These are phyloP conservation scores for Talaromyces rugulosus DNA, from an alignment of 2,329 filamentous ascomycete genomes.

Conservation along the genomic window DNA sequence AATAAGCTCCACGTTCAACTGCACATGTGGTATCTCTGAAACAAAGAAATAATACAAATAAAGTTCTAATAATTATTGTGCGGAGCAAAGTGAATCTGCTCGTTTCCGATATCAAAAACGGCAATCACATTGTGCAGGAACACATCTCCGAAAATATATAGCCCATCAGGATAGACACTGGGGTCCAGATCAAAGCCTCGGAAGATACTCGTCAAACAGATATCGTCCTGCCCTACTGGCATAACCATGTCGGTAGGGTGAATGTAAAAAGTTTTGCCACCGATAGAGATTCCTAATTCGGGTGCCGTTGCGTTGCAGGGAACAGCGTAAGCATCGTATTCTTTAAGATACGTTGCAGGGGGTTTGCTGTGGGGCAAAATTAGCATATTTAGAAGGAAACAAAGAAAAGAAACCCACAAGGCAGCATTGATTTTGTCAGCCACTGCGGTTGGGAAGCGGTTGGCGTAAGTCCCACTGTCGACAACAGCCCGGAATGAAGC, in stretches of 20 bases:
- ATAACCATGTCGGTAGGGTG: background rate
- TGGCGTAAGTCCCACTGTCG: background rate
- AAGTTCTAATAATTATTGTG: background rate
- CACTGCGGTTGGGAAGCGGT: constrained; percentile 3
- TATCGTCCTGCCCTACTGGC: background rate
- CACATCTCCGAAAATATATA: background rate
- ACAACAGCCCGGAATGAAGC: background rate
- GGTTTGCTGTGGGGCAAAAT: background rate
- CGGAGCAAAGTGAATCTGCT: constrained; percentile 1
- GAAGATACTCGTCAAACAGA: background rate
- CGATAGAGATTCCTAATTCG: background rate
- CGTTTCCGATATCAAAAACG: constrained; percentile 1
- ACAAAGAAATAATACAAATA: background rate
- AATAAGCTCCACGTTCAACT: background rate
- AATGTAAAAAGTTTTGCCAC: background rate
- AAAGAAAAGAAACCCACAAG: background rate
- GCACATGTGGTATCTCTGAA: background rate
- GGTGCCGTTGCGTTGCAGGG: constrained; percentile 1
- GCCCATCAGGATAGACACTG: background rate
- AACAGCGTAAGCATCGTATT: background rate
- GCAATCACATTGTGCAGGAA: constrained; percentile 3
- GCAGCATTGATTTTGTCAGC: constrained; percentile 5
- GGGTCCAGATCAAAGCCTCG: background rate
- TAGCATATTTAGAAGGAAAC: background rate
- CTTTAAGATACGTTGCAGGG: background rate